These are phyloP conservation scores for Trichosporon ovoides DNA, from an alignment of 1,284 basidiomycete genomes.

Conservation along the genomic window DNA sequence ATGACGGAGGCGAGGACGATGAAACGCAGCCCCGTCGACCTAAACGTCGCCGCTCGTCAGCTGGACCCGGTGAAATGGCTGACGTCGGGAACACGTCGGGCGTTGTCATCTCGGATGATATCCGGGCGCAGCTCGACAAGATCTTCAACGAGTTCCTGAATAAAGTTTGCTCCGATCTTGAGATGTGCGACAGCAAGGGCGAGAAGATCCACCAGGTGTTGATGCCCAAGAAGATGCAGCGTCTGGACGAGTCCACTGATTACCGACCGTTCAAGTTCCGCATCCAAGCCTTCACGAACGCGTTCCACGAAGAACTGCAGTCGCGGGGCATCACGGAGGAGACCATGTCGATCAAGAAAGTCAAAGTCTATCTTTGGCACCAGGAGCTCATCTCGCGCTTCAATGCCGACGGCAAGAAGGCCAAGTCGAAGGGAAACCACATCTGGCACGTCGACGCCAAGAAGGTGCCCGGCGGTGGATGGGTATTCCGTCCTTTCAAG, in stretches of 20 bases:
- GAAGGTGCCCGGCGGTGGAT: slow-evolving; percentile 67
- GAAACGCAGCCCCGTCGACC: slow-evolving; percentile 29
- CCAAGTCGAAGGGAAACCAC: slow-evolving; percentile 98
- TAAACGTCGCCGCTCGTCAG: slow-evolving; percentile 40
- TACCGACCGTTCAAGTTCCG: slow-evolving; percentile 99
- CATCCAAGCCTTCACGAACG: slow-evolving; percentile 96
- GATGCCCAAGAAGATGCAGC: slow-evolving; percentile 98
- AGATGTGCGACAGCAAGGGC: slow-evolving; percentile 86
- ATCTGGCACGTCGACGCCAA: slow-evolving; percentile 98
- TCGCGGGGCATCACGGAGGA: slow-evolving; percentile 52
- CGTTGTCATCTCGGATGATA: slow-evolving; percentile 55
- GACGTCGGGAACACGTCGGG: slow-evolving; percentile 18
- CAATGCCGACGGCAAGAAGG: slow-evolving; percentile 99
- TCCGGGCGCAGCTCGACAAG: slow-evolving; percentile 73
- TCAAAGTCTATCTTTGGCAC: slow-evolving; percentile 95
- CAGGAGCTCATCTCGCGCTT: slow-evolving; percentile 88
- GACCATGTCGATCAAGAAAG: slow-evolving; percentile 59
- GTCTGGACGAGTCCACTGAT: slow-evolving; percentile 88
- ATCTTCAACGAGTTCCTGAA: slow-evolving; percentile 90
- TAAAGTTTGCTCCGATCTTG: slow-evolving; percentile 83
- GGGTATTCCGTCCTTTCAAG: slow-evolving; percentile 88
- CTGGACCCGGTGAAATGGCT: slow-evolving; percentile 24
- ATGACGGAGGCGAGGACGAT: slow-evolving; percentile 39
- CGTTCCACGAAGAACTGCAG: slow-evolving; percentile 74
- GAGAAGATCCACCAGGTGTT: slow-evolving; percentile 97